A percentile compares a stretch with the other conserved stretches of the same genome.
Conservation (phyloP, 2,329 filamentous ascomycete species). For the Didymella keratinophila region DNA sequence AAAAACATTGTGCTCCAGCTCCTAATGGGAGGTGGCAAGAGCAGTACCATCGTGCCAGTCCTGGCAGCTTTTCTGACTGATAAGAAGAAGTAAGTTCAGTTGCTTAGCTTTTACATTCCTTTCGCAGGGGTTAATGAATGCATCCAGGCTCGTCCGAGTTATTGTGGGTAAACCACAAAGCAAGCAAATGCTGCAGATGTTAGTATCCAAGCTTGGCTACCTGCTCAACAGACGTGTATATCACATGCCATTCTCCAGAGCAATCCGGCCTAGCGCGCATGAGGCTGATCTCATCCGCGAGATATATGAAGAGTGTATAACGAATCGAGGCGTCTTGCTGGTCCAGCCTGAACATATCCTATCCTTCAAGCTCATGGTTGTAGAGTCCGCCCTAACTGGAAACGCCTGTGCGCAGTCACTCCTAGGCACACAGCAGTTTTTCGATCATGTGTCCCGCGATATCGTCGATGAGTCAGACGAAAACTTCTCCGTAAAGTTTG, state of each 20-base stretch:
- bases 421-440: slow-evolving; percentile 54
- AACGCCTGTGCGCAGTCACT: slow-evolving; percentile 47
- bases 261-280: slow-evolving; percentile 45
- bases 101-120: no score
- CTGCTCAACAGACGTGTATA: slow-evolving; percentile 63
- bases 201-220: slow-evolving; percentile 64
- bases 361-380: slow-evolving; percentile 68
- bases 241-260: slow-evolving; percentile 67
- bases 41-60: slow-evolving; percentile 42
- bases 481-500: slow-evolving; percentile 66
- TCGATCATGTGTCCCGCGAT: slow-evolving; percentile 59
- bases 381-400: slow-evolving; percentile 57
- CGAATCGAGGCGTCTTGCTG: slow-evolving; percentile 63
- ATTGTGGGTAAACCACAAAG: slow-evolving; percentile 69
- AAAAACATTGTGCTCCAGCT: slow-evolving; percentile 44
- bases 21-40: slow-evolving; percentile 48
- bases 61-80: slow-evolving; percentile 59
- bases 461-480: slow-evolving; percentile 73
- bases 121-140: no score
- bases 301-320: slow-evolving; percentile 58
- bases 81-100: slow-evolving; percentile 43
- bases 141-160: slow-evolving; percentile 62
- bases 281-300: slow-evolving; percentile 50
- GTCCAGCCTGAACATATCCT: slow-evolving; percentile 70
- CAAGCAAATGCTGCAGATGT: slow-evolving; percentile 66